Conservation (phyloP, 176 grass and related monocot genomes). For the Ananas comosus region DNA sequence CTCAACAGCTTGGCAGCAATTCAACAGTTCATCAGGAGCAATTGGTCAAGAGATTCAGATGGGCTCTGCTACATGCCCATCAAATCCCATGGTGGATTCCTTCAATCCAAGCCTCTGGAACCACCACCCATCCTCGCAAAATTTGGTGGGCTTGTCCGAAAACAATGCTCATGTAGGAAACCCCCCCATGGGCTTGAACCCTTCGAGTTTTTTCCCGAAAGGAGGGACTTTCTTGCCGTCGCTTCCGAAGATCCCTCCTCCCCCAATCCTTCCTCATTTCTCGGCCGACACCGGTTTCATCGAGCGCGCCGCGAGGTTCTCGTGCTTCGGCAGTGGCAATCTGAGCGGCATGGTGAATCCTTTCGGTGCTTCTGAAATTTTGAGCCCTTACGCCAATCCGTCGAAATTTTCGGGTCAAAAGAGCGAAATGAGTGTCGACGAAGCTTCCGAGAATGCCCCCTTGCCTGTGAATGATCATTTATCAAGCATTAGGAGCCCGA, state of each 20-base stretch:
- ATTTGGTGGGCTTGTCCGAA: constrained; percentile 29
- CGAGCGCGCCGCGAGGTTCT: constrained; percentile 56
- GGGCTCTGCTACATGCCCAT: constrained; percentile 25
- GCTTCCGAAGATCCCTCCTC: constrained; percentile 30
- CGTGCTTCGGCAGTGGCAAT: constrained; percentile 40
- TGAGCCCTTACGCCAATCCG: constrained; percentile 27
- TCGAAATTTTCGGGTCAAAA: constrained; percentile 23
- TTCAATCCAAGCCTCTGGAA: constrained; percentile 46
- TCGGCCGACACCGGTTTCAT: constrained; percentile 72
- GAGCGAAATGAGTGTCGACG: constrained; percentile 15
- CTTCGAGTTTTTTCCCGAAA: not conserved
- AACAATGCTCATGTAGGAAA: constrained; percentile 13
- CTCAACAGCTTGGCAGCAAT: constrained; percentile 44
- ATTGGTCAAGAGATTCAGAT: not conserved
- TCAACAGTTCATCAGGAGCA: constrained; percentile 17
- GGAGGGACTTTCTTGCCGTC: constrained; percentile 33
- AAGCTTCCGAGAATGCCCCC: constrained; percentile 10
- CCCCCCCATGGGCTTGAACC: not conserved
- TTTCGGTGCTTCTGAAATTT: constrained; percentile 24
- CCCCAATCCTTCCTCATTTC: constrained; percentile 51
- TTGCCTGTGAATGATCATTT: constrained; percentile 6
- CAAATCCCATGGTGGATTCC: constrained; percentile 40
- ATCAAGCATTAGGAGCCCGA: constrained; percentile 18
- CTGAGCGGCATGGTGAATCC: constrained; percentile 20
- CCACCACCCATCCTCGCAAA: constrained; percentile 27